Percentiles rank a stretch among this genome's conserved stretches.
phyloP scores from a whole-genome alignment of 257 asterid species.

The Knoxia roxburghii region DNA sequence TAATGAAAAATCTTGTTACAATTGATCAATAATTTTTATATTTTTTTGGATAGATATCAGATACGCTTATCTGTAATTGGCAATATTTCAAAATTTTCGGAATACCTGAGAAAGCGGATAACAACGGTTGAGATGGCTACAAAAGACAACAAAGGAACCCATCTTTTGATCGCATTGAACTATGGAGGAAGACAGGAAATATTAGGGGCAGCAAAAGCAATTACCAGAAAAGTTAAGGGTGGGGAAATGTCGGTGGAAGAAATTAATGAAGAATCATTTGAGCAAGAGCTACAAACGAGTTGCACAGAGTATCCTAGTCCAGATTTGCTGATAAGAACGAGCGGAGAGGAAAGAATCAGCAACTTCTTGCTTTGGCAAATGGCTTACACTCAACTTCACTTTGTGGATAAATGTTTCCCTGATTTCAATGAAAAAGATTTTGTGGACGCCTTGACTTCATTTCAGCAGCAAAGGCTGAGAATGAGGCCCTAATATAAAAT shows the following conservation, averaged over 20 bases:
- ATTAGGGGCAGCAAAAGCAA: conserved; percentile 1
- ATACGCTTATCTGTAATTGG: background rate
- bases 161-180: conserved; percentile 1
- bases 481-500: too few species aligned
- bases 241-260: background rate
- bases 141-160: conserved; percentile 5
- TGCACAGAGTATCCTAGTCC: conserved; percentile 4
- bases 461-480: too few species aligned
- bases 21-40: too few species aligned
- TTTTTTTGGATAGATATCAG: background rate
- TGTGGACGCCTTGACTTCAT: conserved; percentile 14
- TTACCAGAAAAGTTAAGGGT: conserved; percentile 8
- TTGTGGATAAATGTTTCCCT: background rate
- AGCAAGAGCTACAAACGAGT: background rate
- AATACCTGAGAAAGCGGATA: background rate
- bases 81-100: conserved; percentile 4
- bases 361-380: conserved; percentile 20
- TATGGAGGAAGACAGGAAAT: conserved; percentile 16
- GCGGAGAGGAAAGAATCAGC: conserved; percentile 11
- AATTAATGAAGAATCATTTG: background rate
- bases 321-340: conserved; percentile 10
- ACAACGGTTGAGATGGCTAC: background rate
- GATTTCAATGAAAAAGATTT: conserved; percentile 20
- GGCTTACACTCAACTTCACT: conserved; percentile 10
- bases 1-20: too few species aligned